These are phyloP conservation scores for barrel medic (Medicago truncatula) DNA, from an alignment of 306 rosid genomes.

Conservation along the genomic window MtrunA17r5.0-ANR NC_053048.1:7884001-7884500, in stretches of 20 bases:
- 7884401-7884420: not conserved
- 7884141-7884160: not conserved
- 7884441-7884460: not conserved
- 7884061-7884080: too few species aligned
- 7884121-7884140: too few species aligned
- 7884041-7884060: too few species aligned
- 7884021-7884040: not conserved
- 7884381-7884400: not conserved
- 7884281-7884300: not conserved
- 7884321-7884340: constrained; percentile 3
- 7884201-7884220: not conserved
- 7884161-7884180: not conserved
- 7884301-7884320: not conserved
- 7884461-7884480: not conserved
- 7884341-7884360: not conserved
- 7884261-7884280: not conserved
- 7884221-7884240: not conserved
- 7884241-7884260: not conserved
- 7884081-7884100: too few species aligned
- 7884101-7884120: too few species aligned
- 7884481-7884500: not conserved
- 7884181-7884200: not conserved
- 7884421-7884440: too few species aligned
- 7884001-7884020: not conserved
- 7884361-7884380: not conserved